Evolutionary conservation across 2,329 filamentous ascomycete genomes (phyloP).

Genomic region (Trichoderma oligosporum): DNA sequence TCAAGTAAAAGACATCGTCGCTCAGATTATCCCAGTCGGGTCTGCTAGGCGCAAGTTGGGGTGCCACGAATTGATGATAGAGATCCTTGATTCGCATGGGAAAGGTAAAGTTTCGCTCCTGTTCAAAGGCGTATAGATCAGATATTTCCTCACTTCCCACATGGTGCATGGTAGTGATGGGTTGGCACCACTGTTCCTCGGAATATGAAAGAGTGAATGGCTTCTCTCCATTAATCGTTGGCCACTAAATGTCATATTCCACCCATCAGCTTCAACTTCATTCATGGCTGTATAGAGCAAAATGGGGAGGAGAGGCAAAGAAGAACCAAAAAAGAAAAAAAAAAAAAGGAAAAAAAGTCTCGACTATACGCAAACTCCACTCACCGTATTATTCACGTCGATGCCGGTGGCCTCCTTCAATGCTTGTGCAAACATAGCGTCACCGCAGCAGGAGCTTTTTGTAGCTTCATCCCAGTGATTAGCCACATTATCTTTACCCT

Average conservation of each 20-base stretch:
- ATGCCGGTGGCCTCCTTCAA: conserved; percentile 44
- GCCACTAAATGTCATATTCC: conserved; percentile 37
- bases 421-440: conserved; percentile 46
- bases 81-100: conserved; percentile 46
- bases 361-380: conserved; percentile 22
- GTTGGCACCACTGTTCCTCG: conserved; percentile 51
- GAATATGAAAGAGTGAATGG: conserved; percentile 48
- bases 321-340: no score
- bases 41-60: conserved; percentile 36
- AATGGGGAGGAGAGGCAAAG: not conserved
- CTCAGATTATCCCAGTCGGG: conserved; percentile 53
- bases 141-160: conserved; percentile 48
- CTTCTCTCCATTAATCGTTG: conserved; percentile 55
- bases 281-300: not conserved
- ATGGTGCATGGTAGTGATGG: conserved; percentile 55
- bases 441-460: conserved; percentile 47
- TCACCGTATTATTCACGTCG: conserved; percentile 40
- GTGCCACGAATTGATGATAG: conserved; percentile 44
- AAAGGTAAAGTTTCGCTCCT: conserved; percentile 32
- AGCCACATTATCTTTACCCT: conserved; percentile 41
- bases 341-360: no score
- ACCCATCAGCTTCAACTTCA: not conserved
- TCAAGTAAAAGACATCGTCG: conserved; percentile 43
- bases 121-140: conserved; percentile 50
- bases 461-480: conserved; percentile 45